Evolutionary conservation across 257 asterid genomes (phyloP).

Genomic region (Ocimum tenuiflorum): DNA sequence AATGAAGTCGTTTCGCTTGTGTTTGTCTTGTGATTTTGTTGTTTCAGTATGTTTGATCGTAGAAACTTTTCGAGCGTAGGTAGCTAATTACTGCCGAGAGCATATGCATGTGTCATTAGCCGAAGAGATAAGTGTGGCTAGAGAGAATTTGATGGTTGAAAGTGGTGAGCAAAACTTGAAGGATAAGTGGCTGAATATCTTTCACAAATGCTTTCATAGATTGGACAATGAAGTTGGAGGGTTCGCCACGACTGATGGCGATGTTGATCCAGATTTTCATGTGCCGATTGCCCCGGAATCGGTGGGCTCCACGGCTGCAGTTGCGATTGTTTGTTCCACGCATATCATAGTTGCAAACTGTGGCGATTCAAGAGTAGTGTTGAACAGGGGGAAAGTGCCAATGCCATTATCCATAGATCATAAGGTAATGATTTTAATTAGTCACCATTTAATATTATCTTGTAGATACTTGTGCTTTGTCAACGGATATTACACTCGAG

Average conservation of each 20-base stretch:
- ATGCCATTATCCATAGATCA: conserved; percentile 69
- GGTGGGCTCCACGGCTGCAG: conserved; percentile 92
- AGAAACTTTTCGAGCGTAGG: conserved; percentile 31
- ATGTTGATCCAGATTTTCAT: conserved; percentile 9
- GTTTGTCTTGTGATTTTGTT: background rate
- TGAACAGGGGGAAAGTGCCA: conserved; percentile 60
- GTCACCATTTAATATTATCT: background rate
- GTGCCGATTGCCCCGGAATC: conserved; percentile 68
- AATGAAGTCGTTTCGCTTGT: background rate
- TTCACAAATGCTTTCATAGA: conserved; percentile 53
- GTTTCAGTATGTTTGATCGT: background rate
- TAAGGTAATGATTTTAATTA: conserved; percentile 38
- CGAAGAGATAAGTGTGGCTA: conserved; percentile 47
- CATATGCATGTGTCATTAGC: conserved; percentile 61
- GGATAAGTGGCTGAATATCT: conserved; percentile 57
- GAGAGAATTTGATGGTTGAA: conserved; percentile 22
- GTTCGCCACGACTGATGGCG: conserved; percentile 15
- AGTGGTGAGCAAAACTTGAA: conserved; percentile 31
- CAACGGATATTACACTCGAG: background rate
- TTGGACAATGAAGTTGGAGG: conserved; percentile 84
- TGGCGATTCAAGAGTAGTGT: conserved; percentile 89
- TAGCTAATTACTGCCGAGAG: conserved; percentile 67
- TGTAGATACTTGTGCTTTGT: background rate
- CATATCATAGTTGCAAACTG: conserved; percentile 83
- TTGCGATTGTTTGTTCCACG: conserved; percentile 53